A percentile compares a stretch with the other conserved stretches of the same genome.
These are phyloP conservation scores for Debaryomyces fabryi DNA, from an alignment of 1,139 yeast genomes.

Conservation along the genomic window DNA sequence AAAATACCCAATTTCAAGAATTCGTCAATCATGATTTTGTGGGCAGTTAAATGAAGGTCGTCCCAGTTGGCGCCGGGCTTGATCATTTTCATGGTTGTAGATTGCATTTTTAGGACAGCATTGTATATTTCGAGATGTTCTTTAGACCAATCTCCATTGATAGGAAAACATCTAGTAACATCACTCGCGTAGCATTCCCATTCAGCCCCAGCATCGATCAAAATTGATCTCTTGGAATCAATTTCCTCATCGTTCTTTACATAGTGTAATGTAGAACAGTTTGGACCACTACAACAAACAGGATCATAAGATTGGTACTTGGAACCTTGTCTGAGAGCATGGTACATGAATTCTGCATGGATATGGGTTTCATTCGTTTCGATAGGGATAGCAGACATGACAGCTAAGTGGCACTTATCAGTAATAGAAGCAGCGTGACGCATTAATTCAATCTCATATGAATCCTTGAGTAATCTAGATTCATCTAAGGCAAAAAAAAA, in stretches of 20 bases:
- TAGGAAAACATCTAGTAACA: slow-evolving; percentile 94
- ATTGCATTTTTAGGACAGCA: slow-evolving; percentile 84
- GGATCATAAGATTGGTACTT: slow-evolving; percentile 91
- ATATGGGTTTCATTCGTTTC: slow-evolving; percentile 88
- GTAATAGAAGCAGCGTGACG: slow-evolving; percentile 80
- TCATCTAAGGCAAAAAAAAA: slow-evolving; percentile 83
- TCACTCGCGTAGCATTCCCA: slow-evolving; percentile 93
- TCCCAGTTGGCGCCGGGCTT: slow-evolving; percentile 90
- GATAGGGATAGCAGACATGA: slow-evolving; percentile 89
- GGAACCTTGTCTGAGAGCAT: slow-evolving; percentile 91
- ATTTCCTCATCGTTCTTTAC: slow-evolving; percentile 77
- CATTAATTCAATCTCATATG: slow-evolving; percentile 74
- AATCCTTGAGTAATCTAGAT: slow-evolving; percentile 81
- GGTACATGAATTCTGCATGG: slow-evolving; percentile 94
- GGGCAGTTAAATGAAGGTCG: slow-evolving; percentile 77
- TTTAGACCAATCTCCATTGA: slow-evolving; percentile 83
- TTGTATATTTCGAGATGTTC: slow-evolving; percentile 85
- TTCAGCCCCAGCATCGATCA: slow-evolving; percentile 97
- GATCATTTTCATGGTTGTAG: slow-evolving; percentile 63
- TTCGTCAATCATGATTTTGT: slow-evolving; percentile 70
- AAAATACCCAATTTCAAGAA: slow-evolving; percentile 79
- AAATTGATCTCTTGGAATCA: slow-evolving; percentile 58
- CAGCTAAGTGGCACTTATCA: slow-evolving; percentile 86
- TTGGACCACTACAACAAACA: slow-evolving; percentile 91
- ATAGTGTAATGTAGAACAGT: slow-evolving; percentile 90